These are phyloP conservation scores for Lipomyces chichibuensis DNA, from an alignment of 805 yeast species.

Conservation along the genomic window DNA sequence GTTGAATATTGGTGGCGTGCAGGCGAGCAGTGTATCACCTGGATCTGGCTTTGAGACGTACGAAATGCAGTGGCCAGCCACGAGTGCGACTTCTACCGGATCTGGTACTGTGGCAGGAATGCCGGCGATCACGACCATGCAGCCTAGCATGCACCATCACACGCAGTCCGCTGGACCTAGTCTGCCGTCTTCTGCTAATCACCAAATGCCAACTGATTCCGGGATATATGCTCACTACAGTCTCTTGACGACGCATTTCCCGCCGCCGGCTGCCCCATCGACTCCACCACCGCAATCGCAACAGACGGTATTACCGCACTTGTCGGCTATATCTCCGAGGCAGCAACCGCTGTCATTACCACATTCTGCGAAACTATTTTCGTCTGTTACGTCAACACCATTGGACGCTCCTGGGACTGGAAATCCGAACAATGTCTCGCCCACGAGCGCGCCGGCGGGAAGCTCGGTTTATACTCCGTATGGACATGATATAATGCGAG, in stretches of 20 bases:
- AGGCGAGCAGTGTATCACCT: not conserved
- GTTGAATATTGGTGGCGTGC: not conserved
- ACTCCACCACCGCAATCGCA: conserved; percentile 34
- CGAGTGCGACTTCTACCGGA: not conserved
- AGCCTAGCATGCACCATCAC: conserved; percentile 30
- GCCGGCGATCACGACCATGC: conserved; percentile 38
- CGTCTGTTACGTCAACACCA: not conserved
- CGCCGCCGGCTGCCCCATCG: conserved; percentile 18
- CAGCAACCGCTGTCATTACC: conserved; percentile 32
- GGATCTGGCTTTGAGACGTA: not conserved
- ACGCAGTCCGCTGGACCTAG: conserved; percentile 1
- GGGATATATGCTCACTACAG: conserved; percentile 17
- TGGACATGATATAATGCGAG: not conserved
- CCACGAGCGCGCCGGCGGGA: not conserved
- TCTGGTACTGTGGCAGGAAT: not conserved
- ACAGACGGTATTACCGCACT: conserved; percentile 29
- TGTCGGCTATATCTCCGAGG: conserved; percentile 33
- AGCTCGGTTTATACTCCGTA: not conserved
- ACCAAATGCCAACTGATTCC: conserved; percentile 11
- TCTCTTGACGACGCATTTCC: conserved; percentile 14
- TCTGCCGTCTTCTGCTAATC: conserved; percentile 3
- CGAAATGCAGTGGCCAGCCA: conserved; percentile 10
- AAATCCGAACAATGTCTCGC: not conserved
- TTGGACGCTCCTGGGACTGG: not conserved
- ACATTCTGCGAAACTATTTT: conserved; percentile 13